phyloP scores from a whole-genome alignment of 495 filamentous ascomycete genomes.

The Trichoderma asperelloides region DNA sequence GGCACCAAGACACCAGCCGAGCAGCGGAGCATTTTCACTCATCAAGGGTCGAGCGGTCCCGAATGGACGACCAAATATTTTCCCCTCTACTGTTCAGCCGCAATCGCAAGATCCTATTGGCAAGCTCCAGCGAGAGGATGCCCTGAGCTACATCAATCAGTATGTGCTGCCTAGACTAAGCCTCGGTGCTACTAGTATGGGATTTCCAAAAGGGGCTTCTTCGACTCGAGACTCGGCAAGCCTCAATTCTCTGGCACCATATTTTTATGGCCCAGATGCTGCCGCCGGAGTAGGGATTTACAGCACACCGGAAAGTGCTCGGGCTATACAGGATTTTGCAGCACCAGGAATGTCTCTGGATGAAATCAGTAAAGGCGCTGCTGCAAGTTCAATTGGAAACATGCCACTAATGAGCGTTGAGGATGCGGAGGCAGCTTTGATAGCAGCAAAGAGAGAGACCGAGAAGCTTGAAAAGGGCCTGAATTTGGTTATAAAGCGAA shows the following conservation, averaged over 20 bases:
- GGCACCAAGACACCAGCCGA: constrained; percentile 34
- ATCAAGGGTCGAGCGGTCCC: constrained; percentile 48
- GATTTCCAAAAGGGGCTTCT: constrained; percentile 18
- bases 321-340: neutral
- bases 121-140: constrained; percentile 53
- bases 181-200: constrained; percentile 32
- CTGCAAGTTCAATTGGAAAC: constrained; percentile 15
- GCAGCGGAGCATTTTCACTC: constrained; percentile 39
- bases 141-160: constrained; percentile 58
- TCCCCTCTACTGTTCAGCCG: constrained; percentile 32
- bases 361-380: neutral
- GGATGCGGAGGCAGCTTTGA: constrained; percentile 52
- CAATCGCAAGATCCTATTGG: constrained; percentile 40
- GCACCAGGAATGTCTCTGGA: constrained; percentile 6
- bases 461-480: constrained; percentile 63
- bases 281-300: constrained; percentile 14
- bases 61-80: constrained; percentile 45
- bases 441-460: constrained; percentile 52
- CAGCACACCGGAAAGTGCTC: constrained; percentile 7
- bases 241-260: constrained; percentile 32
- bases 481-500: constrained; percentile 51
- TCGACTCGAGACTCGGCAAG: constrained; percentile 14
- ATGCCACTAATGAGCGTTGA: constrained; percentile 45
- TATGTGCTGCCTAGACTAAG: constrained; percentile 48
- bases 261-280: constrained; percentile 29